Base-by-base conservation (phyloP, 140 eudicot species). In the Anethum foeniculum region DNA sequence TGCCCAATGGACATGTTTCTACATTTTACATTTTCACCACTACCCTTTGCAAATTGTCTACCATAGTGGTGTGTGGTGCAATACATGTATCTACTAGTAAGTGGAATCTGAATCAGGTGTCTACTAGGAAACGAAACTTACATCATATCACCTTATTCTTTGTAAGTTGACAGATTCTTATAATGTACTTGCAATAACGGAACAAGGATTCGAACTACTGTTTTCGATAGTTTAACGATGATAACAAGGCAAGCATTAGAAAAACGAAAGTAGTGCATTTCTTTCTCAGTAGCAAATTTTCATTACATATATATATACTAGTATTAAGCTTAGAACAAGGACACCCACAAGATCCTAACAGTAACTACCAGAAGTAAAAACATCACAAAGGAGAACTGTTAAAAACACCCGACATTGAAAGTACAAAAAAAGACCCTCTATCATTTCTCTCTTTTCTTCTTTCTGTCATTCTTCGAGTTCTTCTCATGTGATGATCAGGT, bases 81-180 rank as follows among this genome's bases (percentile, higher is more conserved):
- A 60, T 25, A n/a, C 41, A 32, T 30, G 5, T 56, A 79, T 80
- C 23, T 49, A 74, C 58, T 71, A 18, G 11, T 30, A 44, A 90
- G 90, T 90, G 95, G 89, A 81, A 86, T 88, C 84, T 88, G 92
- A 85, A 83, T 90, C 84, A 83, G 84, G 58, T 81, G 83, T 83
- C 88, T 68, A 68, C 43, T 68, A 83, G 84, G 83, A 58, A 76
- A 81, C 81, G 79, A 68, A 81, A 82, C 83, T 82, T 75, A 77
- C 78, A 38, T 34, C 38, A 34, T 34, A 34, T 34, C 77, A 34
- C 38, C 58, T n/a, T 74, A 5, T 72, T 18, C 49, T 39, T 38
- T 21, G 18, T 68, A 15, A 68, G 74, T 30, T 68, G 43, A 68
- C 12, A 68, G 44, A 62, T 41, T 72, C 18, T 39, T n/a, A n/a